A percentile compares a stretch with the other conserved stretches of the same genome.
Conservation (phyloP, 148 eudicot genomes). For the Oxyria digyna region DNA sequence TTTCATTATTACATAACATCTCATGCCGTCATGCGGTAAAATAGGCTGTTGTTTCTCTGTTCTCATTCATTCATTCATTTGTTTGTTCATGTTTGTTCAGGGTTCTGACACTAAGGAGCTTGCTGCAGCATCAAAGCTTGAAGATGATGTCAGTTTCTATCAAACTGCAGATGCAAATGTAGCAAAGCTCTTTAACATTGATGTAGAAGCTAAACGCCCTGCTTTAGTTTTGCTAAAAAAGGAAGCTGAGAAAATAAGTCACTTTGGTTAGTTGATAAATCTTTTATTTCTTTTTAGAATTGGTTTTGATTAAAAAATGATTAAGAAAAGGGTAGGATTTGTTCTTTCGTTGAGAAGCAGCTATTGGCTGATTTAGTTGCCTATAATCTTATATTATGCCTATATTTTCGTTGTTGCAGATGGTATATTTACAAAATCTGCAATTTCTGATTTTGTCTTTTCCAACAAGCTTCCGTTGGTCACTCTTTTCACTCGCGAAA, state of each 20-base stretch:
- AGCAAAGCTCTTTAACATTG: constrained; percentile 69
- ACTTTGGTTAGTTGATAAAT: constrained; percentile 42
- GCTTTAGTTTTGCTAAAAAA: constrained; percentile 74
- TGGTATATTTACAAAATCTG: constrained; percentile 54
- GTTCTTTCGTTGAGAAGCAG: neutral
- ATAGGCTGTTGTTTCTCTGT: neutral
- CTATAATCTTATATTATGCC: neutral
- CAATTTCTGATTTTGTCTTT: constrained; percentile 63
- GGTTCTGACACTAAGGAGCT: constrained; percentile 76
- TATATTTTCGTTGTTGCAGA: constrained; percentile 26
- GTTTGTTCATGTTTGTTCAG: constrained; percentile 21
- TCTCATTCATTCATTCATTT: constrained; percentile 7
- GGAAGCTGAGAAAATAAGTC: constrained; percentile 67
- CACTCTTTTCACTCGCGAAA: constrained; percentile 65
- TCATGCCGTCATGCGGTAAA: too few species aligned
- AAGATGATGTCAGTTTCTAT: constrained; percentile 77
- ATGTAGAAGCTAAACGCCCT: constrained; percentile 63
- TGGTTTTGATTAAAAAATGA: neutral
- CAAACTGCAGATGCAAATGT: constrained; percentile 72
- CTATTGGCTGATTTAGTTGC: neutral
- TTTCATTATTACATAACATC: neutral
- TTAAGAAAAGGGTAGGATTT: neutral
- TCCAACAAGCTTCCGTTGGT: constrained; percentile 86
- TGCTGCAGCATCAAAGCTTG: constrained; percentile 75
- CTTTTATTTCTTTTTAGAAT: neutral